A percentile compares a stretch with the other conserved stretches of the same genome.
phyloP scores from a whole-genome alignment of 768 basidiomycete species.

The Lenzites betulinus region DNA sequence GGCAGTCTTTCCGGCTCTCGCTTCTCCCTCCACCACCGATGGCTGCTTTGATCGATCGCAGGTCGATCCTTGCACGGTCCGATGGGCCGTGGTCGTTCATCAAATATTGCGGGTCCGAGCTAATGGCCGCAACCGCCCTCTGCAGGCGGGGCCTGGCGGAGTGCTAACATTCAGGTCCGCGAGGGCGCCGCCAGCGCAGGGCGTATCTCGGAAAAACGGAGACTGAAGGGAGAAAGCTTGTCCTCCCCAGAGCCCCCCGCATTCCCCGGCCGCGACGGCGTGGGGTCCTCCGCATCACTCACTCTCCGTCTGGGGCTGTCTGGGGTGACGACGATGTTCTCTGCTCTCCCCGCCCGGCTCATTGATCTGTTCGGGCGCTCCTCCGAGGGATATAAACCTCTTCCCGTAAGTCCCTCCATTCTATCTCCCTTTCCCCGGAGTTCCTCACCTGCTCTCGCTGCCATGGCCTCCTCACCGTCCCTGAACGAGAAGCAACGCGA shows the following conservation, averaged over 20 bases:
- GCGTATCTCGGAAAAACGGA: neutral
- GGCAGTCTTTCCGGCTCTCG: conserved; percentile 1
- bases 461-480: conserved; percentile 23
- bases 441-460: conserved; percentile 4
- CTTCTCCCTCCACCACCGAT: conserved; percentile 2
- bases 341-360: neutral
- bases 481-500: conserved; percentile 18
- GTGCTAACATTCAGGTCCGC: no score
- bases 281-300: conserved; percentile 1
- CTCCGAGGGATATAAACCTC: conserved; percentile 14
- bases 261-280: conserved; percentile 1
- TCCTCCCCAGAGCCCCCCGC: conserved; percentile 10
- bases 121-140: neutral
- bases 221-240: conserved; percentile 4
- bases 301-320: neutral
- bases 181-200: neutral
- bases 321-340: neutral
- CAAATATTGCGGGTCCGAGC: no score
- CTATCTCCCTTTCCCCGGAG: conserved; percentile 13
- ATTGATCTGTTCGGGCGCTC: conserved; percentile 4
- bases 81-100: no score
- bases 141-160: no score
- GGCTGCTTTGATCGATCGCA: conserved; percentile 9
- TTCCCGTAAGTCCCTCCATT: conserved; percentile 13
- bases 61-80: neutral